Evolutionary conservation across 352 stramenopile genomes (phyloP).

Genomic region (Phytopythium aichiense): DNA sequence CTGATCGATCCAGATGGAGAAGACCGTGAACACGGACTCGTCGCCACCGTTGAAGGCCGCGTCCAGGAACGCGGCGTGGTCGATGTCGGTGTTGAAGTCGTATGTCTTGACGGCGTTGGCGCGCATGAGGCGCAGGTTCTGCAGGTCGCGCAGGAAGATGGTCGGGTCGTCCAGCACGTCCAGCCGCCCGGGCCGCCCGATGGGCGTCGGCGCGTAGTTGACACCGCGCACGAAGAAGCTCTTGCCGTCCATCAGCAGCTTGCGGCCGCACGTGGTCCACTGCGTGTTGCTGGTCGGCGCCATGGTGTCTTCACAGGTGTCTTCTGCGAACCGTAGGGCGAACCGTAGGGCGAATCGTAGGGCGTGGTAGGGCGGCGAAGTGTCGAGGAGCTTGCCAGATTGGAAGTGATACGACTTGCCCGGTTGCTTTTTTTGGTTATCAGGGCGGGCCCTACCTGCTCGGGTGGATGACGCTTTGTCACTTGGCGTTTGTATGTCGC

Average conservation of each 20-base stretch:
- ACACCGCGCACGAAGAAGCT: conserved; percentile 71
- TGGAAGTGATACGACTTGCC: no score
- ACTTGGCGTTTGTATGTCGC: no score
- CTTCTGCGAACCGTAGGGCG: neutral
- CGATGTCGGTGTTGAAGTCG: conserved; percentile 48
- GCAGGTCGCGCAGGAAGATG: conserved; percentile 60
- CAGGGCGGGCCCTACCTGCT: no score
- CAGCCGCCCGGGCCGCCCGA: conserved; percentile 40
- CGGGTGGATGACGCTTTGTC: no score
- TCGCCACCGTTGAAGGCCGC: conserved; percentile 56
- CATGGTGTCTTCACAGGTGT: neutral
- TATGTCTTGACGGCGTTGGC: conserved; percentile 74
- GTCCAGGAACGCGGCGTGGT: conserved; percentile 53
- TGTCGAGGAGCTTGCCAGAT: no score
- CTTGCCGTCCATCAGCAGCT: conserved; percentile 49
- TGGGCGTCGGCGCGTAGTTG: conserved; percentile 69
- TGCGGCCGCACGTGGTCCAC: conserved; percentile 56
- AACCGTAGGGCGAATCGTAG: neutral
- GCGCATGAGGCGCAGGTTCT: conserved; percentile 68
- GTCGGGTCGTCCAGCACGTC: conserved; percentile 51
- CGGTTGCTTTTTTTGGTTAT: no score
- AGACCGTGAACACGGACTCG: conserved; percentile 60
- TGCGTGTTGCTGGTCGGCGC: conserved; percentile 32
- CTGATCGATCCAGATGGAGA: conserved; percentile 75
- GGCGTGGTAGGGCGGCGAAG: neutral